phyloP scores from a whole-genome alignment of 768 basidiomycete genomes.

The Asterophora lycoperdoides region DNA sequence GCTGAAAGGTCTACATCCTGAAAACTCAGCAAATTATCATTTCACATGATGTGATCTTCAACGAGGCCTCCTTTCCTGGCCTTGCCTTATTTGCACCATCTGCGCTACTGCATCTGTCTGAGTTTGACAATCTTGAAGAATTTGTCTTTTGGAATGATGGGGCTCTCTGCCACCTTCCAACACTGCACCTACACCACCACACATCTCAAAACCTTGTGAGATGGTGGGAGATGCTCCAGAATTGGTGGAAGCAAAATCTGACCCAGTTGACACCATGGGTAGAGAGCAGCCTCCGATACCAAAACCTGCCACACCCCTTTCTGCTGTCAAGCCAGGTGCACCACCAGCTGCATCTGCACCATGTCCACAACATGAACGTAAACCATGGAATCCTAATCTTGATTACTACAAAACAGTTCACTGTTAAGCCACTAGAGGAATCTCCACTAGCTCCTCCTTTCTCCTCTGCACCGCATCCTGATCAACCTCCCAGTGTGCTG shows the following conservation, averaged over 20 bases:
- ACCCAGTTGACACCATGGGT: background rate
- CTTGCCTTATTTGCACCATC: background rate
- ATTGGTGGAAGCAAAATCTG: background rate
- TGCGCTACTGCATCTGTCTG: background rate
- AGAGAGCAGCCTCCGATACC: background rate
- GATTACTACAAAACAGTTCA: background rate
- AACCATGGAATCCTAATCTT: background rate
- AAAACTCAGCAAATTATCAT: conserved; percentile 2
- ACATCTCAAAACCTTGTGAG: too few relatives aligned
- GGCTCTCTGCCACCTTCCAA: background rate
- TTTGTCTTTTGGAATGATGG: background rate
- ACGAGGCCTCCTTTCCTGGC: conserved; percentile 1
- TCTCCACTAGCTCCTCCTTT: too few relatives aligned
- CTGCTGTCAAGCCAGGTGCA: too few relatives aligned
- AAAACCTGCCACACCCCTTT: background rate
- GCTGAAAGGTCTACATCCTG: conserved; percentile 4
- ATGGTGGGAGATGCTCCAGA: too few relatives aligned
- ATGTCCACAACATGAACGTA: background rate
- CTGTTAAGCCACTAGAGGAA: background rate
- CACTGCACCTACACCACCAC: background rate
- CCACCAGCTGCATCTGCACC: too few relatives aligned
- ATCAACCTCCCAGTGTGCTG: too few relatives aligned
- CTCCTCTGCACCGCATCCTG: too few relatives aligned
- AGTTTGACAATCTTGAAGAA: background rate
- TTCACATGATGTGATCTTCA: conserved; percentile 1